Percentiles rank a stretch among this genome's conserved stretches.
These are phyloP conservation scores for Claviceps pazoutovae DNA, from an alignment of 2,329 filamentous ascomycete genomes.

Conservation along the genomic window DNA sequence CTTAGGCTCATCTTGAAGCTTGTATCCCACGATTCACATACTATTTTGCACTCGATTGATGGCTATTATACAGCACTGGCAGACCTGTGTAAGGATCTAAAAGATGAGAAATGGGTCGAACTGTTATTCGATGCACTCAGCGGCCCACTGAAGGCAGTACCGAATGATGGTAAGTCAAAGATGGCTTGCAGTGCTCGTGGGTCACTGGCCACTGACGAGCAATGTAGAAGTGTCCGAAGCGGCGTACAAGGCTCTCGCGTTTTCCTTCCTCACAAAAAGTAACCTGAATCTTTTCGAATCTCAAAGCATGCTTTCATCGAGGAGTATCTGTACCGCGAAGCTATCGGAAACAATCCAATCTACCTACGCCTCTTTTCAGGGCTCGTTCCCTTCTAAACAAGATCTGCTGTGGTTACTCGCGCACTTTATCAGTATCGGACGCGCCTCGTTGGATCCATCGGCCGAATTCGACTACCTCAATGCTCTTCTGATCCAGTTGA, in stretches of 20 bases:
- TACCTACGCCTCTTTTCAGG: constrained; percentile 16
- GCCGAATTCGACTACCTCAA: constrained; percentile 31
- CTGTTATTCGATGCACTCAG: constrained; percentile 17
- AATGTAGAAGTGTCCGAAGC: not conserved
- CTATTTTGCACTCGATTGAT: constrained; percentile 13
- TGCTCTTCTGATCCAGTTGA: constrained; percentile 40
- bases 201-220: not conserved
- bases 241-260: constrained; percentile 23
- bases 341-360: constrained; percentile 29
- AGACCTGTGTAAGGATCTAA: constrained; percentile 17
- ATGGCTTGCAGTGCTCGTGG: not conserved
- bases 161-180: constrained; percentile 10
- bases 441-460: constrained; percentile 19
- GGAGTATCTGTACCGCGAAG: constrained; percentile 22
- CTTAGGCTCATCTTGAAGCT: constrained; percentile 23
- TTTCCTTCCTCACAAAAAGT: constrained; percentile 23
- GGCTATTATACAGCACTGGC: constrained; percentile 29
- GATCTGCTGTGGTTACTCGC: constrained; percentile 50
- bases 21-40: constrained; percentile 9
- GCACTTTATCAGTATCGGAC: constrained; percentile 48
- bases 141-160: constrained; percentile 14
- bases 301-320: constrained; percentile 22
- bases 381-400: constrained; percentile 18
- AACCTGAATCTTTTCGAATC: constrained; percentile 28
- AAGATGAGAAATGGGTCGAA: constrained; percentile 9